Evolutionary conservation across 805 yeast species (phyloP).

Genomic region (Suhomyces xylopsoci): DNA sequence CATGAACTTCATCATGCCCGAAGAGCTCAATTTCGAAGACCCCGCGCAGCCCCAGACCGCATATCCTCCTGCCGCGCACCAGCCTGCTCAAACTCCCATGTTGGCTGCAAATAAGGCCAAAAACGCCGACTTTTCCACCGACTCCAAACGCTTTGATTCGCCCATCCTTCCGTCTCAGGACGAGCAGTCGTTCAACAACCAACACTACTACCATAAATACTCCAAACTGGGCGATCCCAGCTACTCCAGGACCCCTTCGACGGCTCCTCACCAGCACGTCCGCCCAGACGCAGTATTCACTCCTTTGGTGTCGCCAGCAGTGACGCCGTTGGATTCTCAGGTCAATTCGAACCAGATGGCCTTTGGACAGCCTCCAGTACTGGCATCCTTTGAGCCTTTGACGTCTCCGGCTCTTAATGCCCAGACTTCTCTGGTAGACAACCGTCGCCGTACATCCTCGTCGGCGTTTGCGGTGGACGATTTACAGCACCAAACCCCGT

Average conservation of each 20-base stretch:
- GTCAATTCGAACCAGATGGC: constrained; percentile 17
- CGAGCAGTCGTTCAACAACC: constrained; percentile 39
- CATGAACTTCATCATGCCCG: constrained; percentile 36
- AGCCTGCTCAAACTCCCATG: constrained; percentile 24
- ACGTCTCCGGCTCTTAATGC: constrained; percentile 70
- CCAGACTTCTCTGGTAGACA: constrained; percentile 20
- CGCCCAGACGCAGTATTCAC: constrained; percentile 66
- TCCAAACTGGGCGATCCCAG: constrained; percentile 1
- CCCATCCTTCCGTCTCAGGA: constrained; percentile 44
- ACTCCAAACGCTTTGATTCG: constrained; percentile 18
- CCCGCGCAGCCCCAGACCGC: constrained; percentile 18
- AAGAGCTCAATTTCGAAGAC: constrained; percentile 12
- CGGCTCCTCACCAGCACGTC: constrained; percentile 30
- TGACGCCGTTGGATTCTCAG: constrained; percentile 54
- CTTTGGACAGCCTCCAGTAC: constrained; percentile 20
- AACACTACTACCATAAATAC: constrained; percentile 38
- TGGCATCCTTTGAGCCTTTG: constrained; percentile 46
- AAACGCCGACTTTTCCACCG: constrained; percentile 3
- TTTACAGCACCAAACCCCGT: constrained; percentile 3
- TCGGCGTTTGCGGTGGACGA: constrained; percentile 20
- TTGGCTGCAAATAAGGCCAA: constrained; percentile 16
- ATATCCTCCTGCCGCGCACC: constrained; percentile 23
- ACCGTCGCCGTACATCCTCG: constrained; percentile 32
- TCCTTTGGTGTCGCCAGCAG: constrained; percentile 75
- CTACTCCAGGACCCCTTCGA: background rate